phyloP scores from a whole-genome alignment of 352 stramenopile genomes.

The Globisporangium perplexum region DNA sequence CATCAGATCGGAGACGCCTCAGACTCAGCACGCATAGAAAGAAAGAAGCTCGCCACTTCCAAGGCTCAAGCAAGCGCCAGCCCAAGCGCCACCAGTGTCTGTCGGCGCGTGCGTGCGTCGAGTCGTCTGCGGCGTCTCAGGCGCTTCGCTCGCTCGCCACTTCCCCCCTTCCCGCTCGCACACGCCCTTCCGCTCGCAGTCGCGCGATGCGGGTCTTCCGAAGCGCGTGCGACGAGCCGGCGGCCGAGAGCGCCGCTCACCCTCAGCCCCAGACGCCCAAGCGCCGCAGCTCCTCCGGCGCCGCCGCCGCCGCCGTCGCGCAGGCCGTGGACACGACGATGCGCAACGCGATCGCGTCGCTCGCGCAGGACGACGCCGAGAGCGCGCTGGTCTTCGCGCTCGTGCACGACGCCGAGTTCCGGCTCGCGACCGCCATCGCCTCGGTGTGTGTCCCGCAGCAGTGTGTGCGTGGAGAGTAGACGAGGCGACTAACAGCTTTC shows the following conservation, averaged over 20 bases:
- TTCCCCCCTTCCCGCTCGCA: not conserved
- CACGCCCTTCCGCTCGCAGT: not conserved
- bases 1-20: not conserved
- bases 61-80: no score
- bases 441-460: slow-evolving; percentile 19
- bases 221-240: not conserved
- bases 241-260: not conserved
- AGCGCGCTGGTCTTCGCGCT: slow-evolving; percentile 68
- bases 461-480: no score
- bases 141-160: not conserved
- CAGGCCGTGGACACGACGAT: slow-evolving; percentile 42
- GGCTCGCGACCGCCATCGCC: slow-evolving; percentile 50
- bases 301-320: not conserved
- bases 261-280: not conserved
- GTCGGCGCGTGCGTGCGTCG: not conserved
- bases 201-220: slow-evolving; percentile 4
- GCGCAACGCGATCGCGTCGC: slow-evolving; percentile 56
- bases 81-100: not conserved
- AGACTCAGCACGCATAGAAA: not conserved
- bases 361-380: slow-evolving; percentile 59
- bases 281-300: not conserved
- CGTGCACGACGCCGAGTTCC: slow-evolving; percentile 74
- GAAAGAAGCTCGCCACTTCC: not conserved
- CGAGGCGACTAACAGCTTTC: not conserved
- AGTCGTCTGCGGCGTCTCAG: not conserved